Conservation (phyloP, 495 filamentous ascomycete species). For the Lasiosphaeriaceae sp. region DNA sequence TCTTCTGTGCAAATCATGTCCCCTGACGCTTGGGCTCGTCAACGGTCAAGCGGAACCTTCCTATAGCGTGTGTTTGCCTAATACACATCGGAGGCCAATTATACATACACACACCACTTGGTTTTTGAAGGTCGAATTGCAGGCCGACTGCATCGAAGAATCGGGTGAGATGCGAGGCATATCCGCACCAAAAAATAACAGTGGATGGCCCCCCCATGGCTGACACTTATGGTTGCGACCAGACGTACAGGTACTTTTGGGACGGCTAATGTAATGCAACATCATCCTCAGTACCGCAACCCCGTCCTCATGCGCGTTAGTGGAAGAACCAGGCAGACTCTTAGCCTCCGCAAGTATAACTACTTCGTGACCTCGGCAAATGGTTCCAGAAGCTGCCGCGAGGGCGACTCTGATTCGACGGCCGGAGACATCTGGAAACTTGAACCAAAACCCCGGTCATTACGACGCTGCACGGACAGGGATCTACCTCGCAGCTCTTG, state of each 20-base stretch:
- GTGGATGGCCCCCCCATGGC: constrained; percentile 15
- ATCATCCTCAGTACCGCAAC: constrained; percentile 14
- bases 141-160: constrained; percentile 7
- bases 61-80: not conserved
- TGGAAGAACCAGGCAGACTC: constrained; percentile 5
- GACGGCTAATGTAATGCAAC: constrained; percentile 21
- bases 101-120: not conserved
- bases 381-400: constrained; percentile 27
- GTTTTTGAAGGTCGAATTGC: constrained; percentile 8
- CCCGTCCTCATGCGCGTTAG: constrained; percentile 20
- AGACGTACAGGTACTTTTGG: constrained; percentile 13
- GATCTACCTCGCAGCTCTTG: constrained; percentile 28
- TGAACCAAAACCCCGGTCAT: constrained; percentile 24
- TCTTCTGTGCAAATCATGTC: not conserved
- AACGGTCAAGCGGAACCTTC: constrained; percentile 11
- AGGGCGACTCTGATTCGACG: constrained; percentile 22
- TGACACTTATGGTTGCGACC: not conserved
- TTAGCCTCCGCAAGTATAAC: constrained; percentile 11
- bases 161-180: constrained; percentile 17
- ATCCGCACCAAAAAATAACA: constrained; percentile 17
- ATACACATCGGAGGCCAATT: constrained; percentile 11
- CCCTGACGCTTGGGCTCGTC: constrained; percentile 1
- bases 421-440: constrained; percentile 17
- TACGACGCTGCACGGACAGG: constrained; percentile 31
- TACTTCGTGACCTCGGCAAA: constrained; percentile 25